Percentiles rank a stretch among this genome's conserved stretches.
These are phyloP conservation scores for Colletotrichum cuscutae DNA, from an alignment of 2,329 filamentous ascomycete species.

Conservation along the genomic window DNA sequence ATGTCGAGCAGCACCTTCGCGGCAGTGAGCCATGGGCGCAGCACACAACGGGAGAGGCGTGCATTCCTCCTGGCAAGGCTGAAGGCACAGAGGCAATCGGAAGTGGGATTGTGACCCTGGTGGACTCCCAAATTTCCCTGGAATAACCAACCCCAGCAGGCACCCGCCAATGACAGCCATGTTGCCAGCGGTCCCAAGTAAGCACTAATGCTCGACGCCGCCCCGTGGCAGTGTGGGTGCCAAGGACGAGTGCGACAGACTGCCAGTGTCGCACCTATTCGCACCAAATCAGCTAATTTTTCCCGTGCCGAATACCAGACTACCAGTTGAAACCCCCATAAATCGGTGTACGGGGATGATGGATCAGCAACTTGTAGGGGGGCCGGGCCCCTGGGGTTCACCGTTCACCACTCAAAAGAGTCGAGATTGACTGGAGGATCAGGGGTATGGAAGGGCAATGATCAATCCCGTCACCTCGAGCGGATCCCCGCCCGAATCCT, in stretches of 20 bases:
- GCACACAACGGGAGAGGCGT: not conserved
- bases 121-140: slow-evolving; percentile 13
- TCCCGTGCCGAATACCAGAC: not conserved
- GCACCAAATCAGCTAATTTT: not conserved
- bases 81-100: not conserved
- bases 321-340: not conserved
- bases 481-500: slow-evolving; percentile 10
- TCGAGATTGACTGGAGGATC: slow-evolving; percentile 5
- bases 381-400: not conserved
- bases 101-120: not conserved
- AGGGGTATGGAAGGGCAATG: not conserved
- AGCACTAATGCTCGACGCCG: slow-evolving; percentile 19
- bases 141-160: not conserved
- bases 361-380: slow-evolving; percentile 7
- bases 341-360: not conserved
- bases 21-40: not conserved
- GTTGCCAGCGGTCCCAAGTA: slow-evolving; percentile 7
- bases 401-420: not conserved
- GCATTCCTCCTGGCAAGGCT: slow-evolving; percentile 17
- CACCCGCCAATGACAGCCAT: slow-evolving; percentile 13
- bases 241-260: not conserved
- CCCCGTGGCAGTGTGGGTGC: slow-evolving; percentile 20
- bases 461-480: not conserved
- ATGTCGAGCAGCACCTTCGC: not conserved
- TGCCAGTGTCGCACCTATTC: not conserved